These are phyloP conservation scores for Cryptosporidium muris DNA, from an alignment of 169 alveolate species.

Conservation along the genomic window DNA sequence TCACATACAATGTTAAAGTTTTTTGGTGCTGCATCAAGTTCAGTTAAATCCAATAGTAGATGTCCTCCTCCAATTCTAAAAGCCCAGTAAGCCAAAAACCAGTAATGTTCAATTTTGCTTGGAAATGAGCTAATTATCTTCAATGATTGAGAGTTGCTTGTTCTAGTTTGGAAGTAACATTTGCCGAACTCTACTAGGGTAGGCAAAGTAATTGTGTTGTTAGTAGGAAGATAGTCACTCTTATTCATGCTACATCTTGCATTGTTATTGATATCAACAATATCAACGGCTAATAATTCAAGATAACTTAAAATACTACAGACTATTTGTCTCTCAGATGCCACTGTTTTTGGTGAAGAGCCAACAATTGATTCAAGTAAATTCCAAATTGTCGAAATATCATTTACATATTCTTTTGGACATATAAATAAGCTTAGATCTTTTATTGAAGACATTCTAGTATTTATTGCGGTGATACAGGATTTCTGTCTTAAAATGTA, in stretches of 20 bases:
- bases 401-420: conserved; percentile 43
- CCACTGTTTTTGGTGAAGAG: conserved; percentile 1
- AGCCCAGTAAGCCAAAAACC: conserved; percentile 71
- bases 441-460: conserved; percentile 28
- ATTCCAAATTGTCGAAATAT: conserved; percentile 36
- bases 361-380: conserved; percentile 37
- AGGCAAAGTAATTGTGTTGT: no score
- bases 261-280: conserved; percentile 21
- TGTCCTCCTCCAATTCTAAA: conserved; percentile 66
- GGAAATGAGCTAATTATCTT: conserved; percentile 12
- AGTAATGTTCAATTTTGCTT: conserved; percentile 17
- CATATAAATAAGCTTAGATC: conserved; percentile 28
- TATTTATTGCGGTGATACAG: conserved; percentile 44
- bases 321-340: conserved; percentile 43
- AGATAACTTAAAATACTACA: conserved; percentile 18
- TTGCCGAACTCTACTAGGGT: no score
- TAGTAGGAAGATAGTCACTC: not conserved
- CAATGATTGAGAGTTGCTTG: no score
- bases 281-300: conserved; percentile 48
- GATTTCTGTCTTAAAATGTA: conserved; percentile 27
- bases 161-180: no score
- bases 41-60: conserved; percentile 58
- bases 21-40: conserved; percentile 28
- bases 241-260: conserved; percentile 12
- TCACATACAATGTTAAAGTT: conserved; percentile 47